A percentile compares a stretch with the other conserved stretches of the same genome.
Conservation (phyloP, 2,329 filamentous ascomycete genomes). For the Corinectria fuckeliana region DNA sequence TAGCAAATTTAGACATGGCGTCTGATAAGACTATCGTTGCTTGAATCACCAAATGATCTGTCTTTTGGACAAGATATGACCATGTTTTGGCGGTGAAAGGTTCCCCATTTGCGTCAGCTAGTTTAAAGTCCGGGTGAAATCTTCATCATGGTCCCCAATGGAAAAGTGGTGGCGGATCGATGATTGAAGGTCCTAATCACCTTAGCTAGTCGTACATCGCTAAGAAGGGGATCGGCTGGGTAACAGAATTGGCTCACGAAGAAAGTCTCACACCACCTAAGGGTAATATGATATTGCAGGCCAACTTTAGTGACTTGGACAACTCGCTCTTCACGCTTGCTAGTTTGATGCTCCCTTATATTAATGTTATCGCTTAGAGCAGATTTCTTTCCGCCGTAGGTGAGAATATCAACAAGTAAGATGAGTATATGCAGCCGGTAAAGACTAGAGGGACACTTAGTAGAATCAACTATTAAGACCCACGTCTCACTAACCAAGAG, state of each 20-base stretch:
- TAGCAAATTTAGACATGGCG: too few species aligned
- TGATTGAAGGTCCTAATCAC: background rate
- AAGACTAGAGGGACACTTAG: background rate
- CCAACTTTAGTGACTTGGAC: background rate
- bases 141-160: background rate
- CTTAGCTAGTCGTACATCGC: background rate
- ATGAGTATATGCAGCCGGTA: background rate
- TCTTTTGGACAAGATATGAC: background rate
- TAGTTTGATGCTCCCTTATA: background rate
- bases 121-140: background rate
- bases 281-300: background rate
- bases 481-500: background rate
- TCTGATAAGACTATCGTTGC: too few species aligned
- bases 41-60: background rate
- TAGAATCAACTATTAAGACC: constrained; percentile 1
- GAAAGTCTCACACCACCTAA: background rate
- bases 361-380: background rate
- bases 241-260: background rate
- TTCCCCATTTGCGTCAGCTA: background rate
- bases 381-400: background rate
- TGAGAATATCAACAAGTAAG: background rate
- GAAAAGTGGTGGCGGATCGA: background rate
- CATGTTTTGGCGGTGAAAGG: background rate
- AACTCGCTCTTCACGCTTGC: background rate
- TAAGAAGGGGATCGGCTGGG: too few species aligned